Conservation (phyloP, 2,329 filamentous ascomycete genomes). For the Aspergillus sp. region DNA sequence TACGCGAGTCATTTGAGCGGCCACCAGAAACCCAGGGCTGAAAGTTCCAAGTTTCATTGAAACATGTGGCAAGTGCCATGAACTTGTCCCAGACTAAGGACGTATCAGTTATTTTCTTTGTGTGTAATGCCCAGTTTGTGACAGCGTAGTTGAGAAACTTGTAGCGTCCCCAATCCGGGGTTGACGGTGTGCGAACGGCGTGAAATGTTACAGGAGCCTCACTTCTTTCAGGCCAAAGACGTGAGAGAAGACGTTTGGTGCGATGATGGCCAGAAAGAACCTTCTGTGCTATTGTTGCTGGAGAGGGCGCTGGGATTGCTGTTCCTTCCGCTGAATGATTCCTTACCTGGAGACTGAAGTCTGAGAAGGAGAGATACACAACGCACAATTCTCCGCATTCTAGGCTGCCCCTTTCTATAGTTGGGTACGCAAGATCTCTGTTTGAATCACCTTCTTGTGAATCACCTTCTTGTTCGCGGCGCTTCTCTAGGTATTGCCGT, state of each 20-base stretch:
- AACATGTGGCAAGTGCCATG: constrained; percentile 11
- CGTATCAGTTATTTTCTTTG: constrained; percentile 8
- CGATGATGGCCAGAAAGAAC: background rate
- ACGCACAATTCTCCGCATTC: constrained; percentile 24
- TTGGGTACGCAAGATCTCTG: no score
- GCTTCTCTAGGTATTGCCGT: constrained; percentile 18
- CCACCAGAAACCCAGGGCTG: constrained; percentile 22
- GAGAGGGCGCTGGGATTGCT: background rate
- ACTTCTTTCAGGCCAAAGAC: background rate
- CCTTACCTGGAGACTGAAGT: constrained; percentile 19
- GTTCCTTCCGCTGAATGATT: constrained; percentile 1
- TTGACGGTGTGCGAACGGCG: constrained; percentile 1
- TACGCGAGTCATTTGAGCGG: constrained; percentile 14
- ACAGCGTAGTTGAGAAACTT: constrained; percentile 20
- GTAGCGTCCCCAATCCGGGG: constrained; percentile 11
- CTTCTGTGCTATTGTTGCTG: background rate
- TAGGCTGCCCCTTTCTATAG: constrained; percentile 5
- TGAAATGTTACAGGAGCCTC: background rate
- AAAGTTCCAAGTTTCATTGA: constrained; percentile 24
- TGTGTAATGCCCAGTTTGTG: constrained; percentile 19
- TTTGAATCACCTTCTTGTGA: no score
- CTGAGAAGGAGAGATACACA: constrained; percentile 21
- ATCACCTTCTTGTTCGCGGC: background rate
- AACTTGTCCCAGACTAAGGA: constrained; percentile 19
- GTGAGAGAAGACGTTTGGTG: background rate